Conservation (phyloP, 176 grass and related monocot species). For the Themeda triandra region DNA sequence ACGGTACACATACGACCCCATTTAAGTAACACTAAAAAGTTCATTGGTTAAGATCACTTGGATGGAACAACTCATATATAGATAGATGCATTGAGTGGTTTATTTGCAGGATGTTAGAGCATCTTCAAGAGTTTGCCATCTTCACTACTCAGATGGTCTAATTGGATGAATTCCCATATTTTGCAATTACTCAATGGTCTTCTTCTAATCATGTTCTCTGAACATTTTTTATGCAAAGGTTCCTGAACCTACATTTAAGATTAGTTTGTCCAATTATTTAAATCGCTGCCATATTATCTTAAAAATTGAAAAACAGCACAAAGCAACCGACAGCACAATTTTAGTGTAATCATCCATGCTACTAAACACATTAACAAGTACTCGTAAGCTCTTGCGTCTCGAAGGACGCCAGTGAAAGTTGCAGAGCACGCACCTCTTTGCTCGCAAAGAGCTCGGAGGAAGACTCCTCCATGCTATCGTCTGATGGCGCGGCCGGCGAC, state of each 20-base stretch:
- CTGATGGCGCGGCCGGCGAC: constrained; percentile 23
- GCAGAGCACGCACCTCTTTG: constrained; percentile 27
- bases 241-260: not conserved
- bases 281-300: not conserved
- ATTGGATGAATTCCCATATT: not conserved
- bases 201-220: not conserved
- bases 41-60: not conserved
- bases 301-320: not conserved
- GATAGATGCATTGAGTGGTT: not conserved
- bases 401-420: not conserved
- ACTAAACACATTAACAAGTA: not conserved
- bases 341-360: not conserved
- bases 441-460: constrained; percentile 31
- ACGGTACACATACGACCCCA: too few species aligned
- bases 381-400: not conserved
- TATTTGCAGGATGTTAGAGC: not conserved
- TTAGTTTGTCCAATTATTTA: not conserved
- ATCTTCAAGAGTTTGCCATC: too few species aligned
- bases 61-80: not conserved
- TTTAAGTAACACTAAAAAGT: not conserved
- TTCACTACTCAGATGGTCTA: not conserved
- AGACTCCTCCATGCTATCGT: constrained; percentile 39
- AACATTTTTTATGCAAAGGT: not conserved
- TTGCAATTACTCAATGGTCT: not conserved
- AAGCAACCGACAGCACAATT: too few species aligned